phyloP scores from a whole-genome alignment of 2,329 filamentous ascomycete species.

The Exserohilum turcica region DNA sequence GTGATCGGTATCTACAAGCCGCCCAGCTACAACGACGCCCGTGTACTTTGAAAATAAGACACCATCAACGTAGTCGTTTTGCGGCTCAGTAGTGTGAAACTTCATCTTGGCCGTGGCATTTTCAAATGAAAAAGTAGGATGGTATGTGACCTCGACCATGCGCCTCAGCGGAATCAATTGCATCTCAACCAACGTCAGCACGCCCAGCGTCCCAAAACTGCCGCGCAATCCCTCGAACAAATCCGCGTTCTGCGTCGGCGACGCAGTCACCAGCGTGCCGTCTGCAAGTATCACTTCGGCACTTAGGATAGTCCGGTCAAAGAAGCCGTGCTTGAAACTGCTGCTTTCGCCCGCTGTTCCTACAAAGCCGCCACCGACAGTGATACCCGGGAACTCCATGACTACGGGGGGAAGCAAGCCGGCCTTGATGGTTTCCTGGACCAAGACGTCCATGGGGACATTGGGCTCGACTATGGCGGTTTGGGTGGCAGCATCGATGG shows the following conservation, averaged over 20 bases:
- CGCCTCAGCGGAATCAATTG: slow-evolving; percentile 58
- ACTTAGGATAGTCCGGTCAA: slow-evolving; percentile 65
- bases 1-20: slow-evolving; percentile 55
- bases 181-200: slow-evolving; percentile 65
- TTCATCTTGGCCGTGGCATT: slow-evolving; percentile 56
- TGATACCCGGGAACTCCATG: slow-evolving; percentile 75
- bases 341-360: slow-evolving; percentile 71
- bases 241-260: slow-evolving; percentile 54
- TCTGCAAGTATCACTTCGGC: slow-evolving; percentile 68
- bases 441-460: slow-evolving; percentile 68
- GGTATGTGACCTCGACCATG: slow-evolving; percentile 67
- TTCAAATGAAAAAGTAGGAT: slow-evolving; percentile 58
- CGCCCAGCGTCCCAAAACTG: slow-evolving; percentile 65
- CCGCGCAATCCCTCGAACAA: slow-evolving; percentile 65
- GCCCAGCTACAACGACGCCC: slow-evolving; percentile 66
- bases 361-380: slow-evolving; percentile 68
- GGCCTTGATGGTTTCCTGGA: slow-evolving; percentile 60
- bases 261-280: slow-evolving; percentile 60
- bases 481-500: slow-evolving; percentile 58
- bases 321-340: slow-evolving; percentile 70
- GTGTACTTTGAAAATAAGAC: slow-evolving; percentile 63
- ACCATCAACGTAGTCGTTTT: slow-evolving; percentile 70
- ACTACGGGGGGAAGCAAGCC: slow-evolving; percentile 68
- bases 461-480: slow-evolving; percentile 71
- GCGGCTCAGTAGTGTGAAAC: slow-evolving; percentile 47